Base-by-base conservation (phyloP, 805 yeast genomes). In the Kluyveromyces lactis region DNA sequence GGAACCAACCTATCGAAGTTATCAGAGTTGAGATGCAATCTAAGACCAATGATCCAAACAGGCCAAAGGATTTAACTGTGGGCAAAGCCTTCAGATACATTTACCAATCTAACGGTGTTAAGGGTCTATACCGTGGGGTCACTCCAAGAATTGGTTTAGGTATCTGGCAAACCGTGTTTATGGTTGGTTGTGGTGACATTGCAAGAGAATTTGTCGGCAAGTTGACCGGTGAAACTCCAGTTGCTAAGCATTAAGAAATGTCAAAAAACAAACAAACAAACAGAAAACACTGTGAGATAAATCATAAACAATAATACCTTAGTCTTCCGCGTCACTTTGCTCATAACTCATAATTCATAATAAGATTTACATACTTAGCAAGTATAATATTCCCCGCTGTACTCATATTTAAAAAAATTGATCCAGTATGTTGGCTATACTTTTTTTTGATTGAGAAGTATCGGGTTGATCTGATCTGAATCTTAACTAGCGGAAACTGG, bases 1-100 rank as follows among this genome's bases (percentile, higher is more conserved):
- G 98, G 97, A 92, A 92, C 67, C 98, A 92, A 68, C 98, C 97
- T 29, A 87, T 92, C 55, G 98, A 92, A 68, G 98, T 92, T 40
- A 83, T 89, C 50, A 79, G 98, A 64, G 95, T 92, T 15, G 98
- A 92, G 67, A 87, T 92, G 97, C 98, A 92, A 68, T 82, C 95
- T 42, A 82, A 83, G 69, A 86, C 89, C n/a, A 68, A 64, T 36
- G 97, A 90, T 66, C 95, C 97, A 51, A 86, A 86, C 60, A 81
- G 97, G 67, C 98, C 97, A 43, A 82, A 85, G 68, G 89, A 90
- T 46, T 72, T 90, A 62, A 75, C 82, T 39, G 95, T 92, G 23
- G 57, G 69, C 6, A 72, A 79, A 38, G 81, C 97, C 26, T 74
- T 84, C 55, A 80, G 73, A 55, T 92, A 90, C 66, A 86, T 92